phyloP scores from a whole-genome alignment of 805 yeast species.

The Millerozyma acaciae region DNA sequence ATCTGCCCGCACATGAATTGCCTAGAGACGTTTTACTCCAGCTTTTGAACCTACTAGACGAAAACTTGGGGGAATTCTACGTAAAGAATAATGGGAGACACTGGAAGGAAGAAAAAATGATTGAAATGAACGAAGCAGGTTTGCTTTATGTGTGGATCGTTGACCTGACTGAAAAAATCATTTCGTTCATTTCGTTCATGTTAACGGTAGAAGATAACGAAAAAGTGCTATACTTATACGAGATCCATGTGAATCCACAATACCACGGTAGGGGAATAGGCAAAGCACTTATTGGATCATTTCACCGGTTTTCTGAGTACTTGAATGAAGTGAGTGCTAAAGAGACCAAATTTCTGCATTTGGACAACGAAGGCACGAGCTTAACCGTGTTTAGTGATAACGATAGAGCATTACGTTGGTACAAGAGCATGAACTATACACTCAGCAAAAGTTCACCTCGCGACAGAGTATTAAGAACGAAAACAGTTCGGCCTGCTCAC shows the following conservation, averaged over 20 bases:
- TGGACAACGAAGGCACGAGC: conserved; percentile 24
- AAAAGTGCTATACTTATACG: conserved; percentile 50
- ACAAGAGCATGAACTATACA: conserved; percentile 36
- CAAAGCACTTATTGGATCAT: conserved; percentile 25
- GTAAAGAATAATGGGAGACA: conserved; percentile 25
- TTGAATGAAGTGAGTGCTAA: conserved; percentile 6
- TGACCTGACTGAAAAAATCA: conserved; percentile 12
- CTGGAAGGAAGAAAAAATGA: conserved; percentile 40
- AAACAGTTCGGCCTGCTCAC: conserved; percentile 40
- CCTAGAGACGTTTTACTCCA: conserved; percentile 2
- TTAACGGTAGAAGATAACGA: conserved; percentile 37
- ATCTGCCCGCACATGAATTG: conserved; percentile 7
- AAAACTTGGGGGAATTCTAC: conserved; percentile 27
- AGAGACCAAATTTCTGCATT: conserved; percentile 3
- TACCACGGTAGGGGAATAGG: conserved; percentile 40
- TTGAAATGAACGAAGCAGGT: conserved; percentile 47
- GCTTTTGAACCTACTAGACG: conserved; percentile 22
- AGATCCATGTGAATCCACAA: conserved; percentile 44
- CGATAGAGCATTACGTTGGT: conserved; percentile 40
- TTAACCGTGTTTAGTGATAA: conserved; percentile 53
- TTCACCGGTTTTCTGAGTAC: conserved; percentile 29
- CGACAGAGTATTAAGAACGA: conserved; percentile 39
- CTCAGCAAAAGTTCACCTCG: conserved; percentile 40
- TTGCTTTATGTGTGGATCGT: conserved; percentile 39
- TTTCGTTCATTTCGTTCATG: conserved; percentile 46